Percentiles rank a stretch among this genome's conserved stretches.
phyloP scores from a whole-genome alignment of 768 basidiomycete genomes.

The Lactarius sanguifluus region DNA sequence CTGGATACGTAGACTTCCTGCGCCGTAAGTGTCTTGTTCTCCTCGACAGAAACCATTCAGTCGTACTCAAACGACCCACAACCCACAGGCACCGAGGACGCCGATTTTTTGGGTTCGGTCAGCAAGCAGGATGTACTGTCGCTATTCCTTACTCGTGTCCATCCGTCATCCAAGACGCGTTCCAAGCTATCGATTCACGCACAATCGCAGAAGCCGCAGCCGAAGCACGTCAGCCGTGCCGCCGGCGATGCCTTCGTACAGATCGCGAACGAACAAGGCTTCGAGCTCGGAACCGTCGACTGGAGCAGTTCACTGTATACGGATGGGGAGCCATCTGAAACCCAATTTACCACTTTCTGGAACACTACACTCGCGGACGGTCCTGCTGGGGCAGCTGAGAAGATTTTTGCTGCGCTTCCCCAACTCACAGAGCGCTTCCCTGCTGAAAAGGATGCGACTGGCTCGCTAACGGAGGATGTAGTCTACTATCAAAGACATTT shows the following conservation, averaged over 20 bases:
- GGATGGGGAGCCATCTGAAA: conserved; percentile 54
- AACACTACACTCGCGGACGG: conserved; percentile 38
- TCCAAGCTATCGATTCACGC: conserved; percentile 86
- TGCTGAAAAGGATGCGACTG: conserved; percentile 51
- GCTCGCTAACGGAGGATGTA: conserved; percentile 47
- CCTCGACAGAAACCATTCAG: background rate
- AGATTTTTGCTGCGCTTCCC: conserved; percentile 56
- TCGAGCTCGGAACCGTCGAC: conserved; percentile 50
- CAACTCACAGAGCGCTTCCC: conserved; percentile 57
- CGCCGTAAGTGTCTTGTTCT: conserved; percentile 55
- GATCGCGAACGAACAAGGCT: conserved; percentile 47
- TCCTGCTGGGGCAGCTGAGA: conserved; percentile 42
- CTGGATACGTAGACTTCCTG: conserved; percentile 83
- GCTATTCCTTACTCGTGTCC: conserved; percentile 67
- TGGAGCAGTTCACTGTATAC: conserved; percentile 52
- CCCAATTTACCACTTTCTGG: conserved; percentile 69
- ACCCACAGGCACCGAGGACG: conserved; percentile 66
- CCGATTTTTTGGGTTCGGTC: conserved; percentile 57
- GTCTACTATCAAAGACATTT: conserved; percentile 64
- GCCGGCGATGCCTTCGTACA: conserved; percentile 63
- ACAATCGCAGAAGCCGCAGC: conserved; percentile 63
- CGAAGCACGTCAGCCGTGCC: conserved; percentile 59
- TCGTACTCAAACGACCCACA: conserved; percentile 1
- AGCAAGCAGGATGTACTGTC: conserved; percentile 73
- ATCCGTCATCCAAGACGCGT: conserved; percentile 65